Evolutionary conservation across 2,329 filamentous ascomycete species (phyloP).

Genomic region (Aaosphaeria pasadenensis): DNA sequence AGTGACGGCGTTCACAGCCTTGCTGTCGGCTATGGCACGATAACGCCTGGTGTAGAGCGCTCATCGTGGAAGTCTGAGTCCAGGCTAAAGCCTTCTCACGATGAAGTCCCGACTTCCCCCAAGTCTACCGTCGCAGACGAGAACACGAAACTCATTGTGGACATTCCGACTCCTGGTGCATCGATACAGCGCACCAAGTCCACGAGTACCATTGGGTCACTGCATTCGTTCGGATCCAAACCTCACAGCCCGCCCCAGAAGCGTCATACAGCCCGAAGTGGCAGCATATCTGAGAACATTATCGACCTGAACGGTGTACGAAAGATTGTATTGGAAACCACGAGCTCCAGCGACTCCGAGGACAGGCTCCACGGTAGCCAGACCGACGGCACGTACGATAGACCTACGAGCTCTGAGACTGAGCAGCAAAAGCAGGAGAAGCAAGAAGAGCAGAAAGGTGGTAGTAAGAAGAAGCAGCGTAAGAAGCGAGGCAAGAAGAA

Average conservation of each 20-base stretch:
- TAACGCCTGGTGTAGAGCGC: slow-evolving; percentile 23
- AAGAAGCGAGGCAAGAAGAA: slow-evolving; percentile 30
- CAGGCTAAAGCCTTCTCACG: slow-evolving; percentile 9
- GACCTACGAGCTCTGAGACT: slow-evolving; percentile 6
- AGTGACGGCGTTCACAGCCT: slow-evolving; percentile 66
- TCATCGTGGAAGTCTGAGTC: slow-evolving; percentile 27
- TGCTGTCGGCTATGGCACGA: slow-evolving; percentile 44
- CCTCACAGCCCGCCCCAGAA: slow-evolving; percentile 25
- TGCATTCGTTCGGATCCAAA: slow-evolving; percentile 22
- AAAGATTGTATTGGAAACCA: slow-evolving; percentile 73
- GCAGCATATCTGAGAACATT: slow-evolving; percentile 77
- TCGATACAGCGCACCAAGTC: slow-evolving; percentile 18
- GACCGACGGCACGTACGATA: slow-evolving; percentile 20
- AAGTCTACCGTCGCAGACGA: slow-evolving; percentile 16
- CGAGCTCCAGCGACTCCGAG: slow-evolving; percentile 50
- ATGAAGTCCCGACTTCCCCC: slow-evolving; percentile 22
- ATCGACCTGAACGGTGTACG: slow-evolving; percentile 70
- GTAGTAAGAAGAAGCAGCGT: slow-evolving; percentile 37
- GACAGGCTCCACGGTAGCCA: slow-evolving; percentile 15
- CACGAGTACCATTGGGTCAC: slow-evolving; percentile 31
- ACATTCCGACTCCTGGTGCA: slow-evolving; percentile 9
- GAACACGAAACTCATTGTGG: slow-evolving; percentile 14
- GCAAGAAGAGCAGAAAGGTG: slow-evolving; percentile 15
- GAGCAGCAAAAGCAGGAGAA: slow-evolving; percentile 8
- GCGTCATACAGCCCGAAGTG: slow-evolving; percentile 60